Base-by-base conservation (phyloP, 2,329 filamentous ascomycete genomes). In the Colletotrichum limetticola region DNA sequence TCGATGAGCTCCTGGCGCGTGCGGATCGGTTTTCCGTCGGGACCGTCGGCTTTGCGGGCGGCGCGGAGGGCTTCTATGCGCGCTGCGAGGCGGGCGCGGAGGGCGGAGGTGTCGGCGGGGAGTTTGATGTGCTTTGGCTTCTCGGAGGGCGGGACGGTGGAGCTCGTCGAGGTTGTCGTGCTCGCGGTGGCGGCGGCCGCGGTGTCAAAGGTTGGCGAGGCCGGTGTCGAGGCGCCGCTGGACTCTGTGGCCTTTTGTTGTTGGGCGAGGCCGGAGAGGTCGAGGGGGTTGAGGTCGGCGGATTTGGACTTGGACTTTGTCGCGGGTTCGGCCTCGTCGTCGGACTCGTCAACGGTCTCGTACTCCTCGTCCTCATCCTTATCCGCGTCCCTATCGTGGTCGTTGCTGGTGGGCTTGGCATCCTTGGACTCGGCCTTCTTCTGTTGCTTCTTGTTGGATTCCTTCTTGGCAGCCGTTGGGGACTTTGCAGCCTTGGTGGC, bases 1-100 rank as follows among this genome's bases (percentile, higher is more conserved):
- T 98, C 97, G 77, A 99, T 95, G 14, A 99, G 89, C 80, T 98
- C 95, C 83, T 97, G 93, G 74, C 97, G 91, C 74, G 94, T 97
- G 75, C 93, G 91, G 70, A 96, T 94, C 19, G 93, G 92, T 78
- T 93, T 92, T 73, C 95, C 95, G 77, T 97, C 92, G 1, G 92
- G 88, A 6, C 93, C 94, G 77, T 97, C 95, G 6, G 96, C 95
- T 82, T 98, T 98, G 72, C 97, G 92, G 30, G 92, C 91, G 11
- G 94, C 93, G 72, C 96, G 93, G 62, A 98, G 90, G 58, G 92
- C 92, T 77, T 97, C 94, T 68, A 99, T 95, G 74, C 92, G 93
- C 77, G 94, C 93, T 69, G 93, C 92, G 63, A 99, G 87, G 57
- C 95, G 92, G 70, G 92, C 91, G 78, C 93, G 92, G 59, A 98